Evolutionary conservation across 2,329 filamentous ascomycete genomes (phyloP), one percentile per base, ranked within the genome.

Genomic region (Sporothrix globosa): DNA sequence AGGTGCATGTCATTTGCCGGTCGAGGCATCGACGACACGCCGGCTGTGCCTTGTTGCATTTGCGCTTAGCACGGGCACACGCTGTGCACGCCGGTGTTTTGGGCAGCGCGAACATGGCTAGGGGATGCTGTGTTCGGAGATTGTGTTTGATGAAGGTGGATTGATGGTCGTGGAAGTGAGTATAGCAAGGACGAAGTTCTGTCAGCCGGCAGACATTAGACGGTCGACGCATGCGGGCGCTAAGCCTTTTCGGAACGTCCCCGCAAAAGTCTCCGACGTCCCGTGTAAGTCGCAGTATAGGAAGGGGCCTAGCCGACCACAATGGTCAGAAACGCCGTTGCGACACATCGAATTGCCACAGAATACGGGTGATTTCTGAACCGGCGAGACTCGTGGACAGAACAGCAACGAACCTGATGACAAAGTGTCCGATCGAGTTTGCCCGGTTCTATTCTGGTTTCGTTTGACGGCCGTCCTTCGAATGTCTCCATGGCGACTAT

Each of bases 51-150:
- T 69, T 74, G 13, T 69, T 73, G 67, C 75, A 77, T 58, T 67
- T 73, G 6, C 75, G 73, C 70, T 77, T 77, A 4, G 76, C 71
- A 27, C 61, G 73, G 13, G 74, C 73, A 53, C 75, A 77, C 0
- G 72, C 70, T 6, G 11, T 19, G 39, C 76, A 77, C 2, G 75
- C 74, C 10, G 54, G 6, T 1, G 27, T 2, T 17, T 73, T 75
- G 0, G 10, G 6, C 13, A 68, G 65, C 2, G 34, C 19, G 19
- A 63, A 48, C 60, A 63, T 56, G 13, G 53, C 14, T 39, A 17
- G 34, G 44, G 5, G 14, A 48, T 13, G 14, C 14, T 14, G 17
- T 17, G 44, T 17, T 6, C 44, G 44, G 13, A 2, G 14, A 19
- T 48, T 48, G 14, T 48, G 44, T 48, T 53, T 53, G 50, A 24